Evolutionary conservation across 1,284 basidiomycete genomes (phyloP).

Genomic region (Melanopsichium pennsylvanicum): DNA sequence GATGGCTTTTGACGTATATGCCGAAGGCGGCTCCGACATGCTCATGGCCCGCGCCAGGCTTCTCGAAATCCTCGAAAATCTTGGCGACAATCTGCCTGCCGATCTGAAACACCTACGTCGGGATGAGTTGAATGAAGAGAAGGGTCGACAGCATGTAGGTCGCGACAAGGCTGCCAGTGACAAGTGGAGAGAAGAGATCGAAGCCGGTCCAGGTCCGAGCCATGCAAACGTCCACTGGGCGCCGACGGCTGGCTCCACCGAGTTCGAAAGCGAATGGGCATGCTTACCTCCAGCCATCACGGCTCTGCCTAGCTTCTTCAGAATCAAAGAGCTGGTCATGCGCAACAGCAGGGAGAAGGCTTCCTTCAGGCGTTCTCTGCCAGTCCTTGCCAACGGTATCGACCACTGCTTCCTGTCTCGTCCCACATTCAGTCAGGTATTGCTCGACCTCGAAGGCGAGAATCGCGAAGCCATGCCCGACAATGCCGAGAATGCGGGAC

Average conservation of each 20-base stretch:
- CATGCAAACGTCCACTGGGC: neutral
- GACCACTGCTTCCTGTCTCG: conserved; percentile 26
- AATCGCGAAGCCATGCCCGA: neutral
- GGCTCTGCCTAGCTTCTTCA: conserved; percentile 9
- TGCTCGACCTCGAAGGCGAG: conserved; percentile 16
- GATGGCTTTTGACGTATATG: conserved; percentile 5
- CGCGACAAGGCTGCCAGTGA: neutral
- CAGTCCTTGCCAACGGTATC: conserved; percentile 20
- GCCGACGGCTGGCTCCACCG: neutral
- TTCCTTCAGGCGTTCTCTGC: conserved; percentile 8
- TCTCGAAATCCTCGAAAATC: conserved; percentile 6
- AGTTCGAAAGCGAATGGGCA: conserved; percentile 29
- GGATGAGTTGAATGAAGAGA: neutral
- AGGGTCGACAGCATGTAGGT: neutral
- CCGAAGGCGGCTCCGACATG: conserved; percentile 10
- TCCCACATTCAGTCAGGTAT: conserved; percentile 15
- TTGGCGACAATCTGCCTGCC: conserved; percentile 10
- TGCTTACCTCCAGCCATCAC: conserved; percentile 19
- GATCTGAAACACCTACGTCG: conserved; percentile 12
- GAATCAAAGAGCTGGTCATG: conserved; percentile 18
- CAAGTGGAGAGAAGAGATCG: neutral
- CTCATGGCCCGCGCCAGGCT: conserved; percentile 9
- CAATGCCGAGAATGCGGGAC: conserved; percentile 1
- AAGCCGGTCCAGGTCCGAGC: conserved; percentile 17
- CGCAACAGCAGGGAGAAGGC: conserved; percentile 7